These are phyloP conservation scores for Colletotrichum sp. DNA, from an alignment of 2,329 filamentous ascomycete genomes.

Conservation along the genomic window DNA sequence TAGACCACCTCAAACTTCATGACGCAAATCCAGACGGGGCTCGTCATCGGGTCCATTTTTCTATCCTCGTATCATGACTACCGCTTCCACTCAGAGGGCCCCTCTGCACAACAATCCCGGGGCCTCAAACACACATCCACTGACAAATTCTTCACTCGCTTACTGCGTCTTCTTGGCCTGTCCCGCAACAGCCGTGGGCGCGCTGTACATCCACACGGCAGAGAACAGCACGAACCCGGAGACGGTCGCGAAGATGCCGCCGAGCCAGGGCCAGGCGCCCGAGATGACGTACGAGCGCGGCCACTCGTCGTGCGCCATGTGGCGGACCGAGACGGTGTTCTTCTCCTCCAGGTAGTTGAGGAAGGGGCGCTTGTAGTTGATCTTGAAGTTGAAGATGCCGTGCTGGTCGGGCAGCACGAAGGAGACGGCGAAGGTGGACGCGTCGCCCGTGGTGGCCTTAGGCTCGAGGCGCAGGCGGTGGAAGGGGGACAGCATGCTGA, in stretches of 20 bases:
- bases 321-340: constrained; percentile 89
- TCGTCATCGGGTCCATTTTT: not conserved
- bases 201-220: constrained; percentile 82
- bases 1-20: not conserved
- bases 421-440: constrained; percentile 73
- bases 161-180: constrained; percentile 55
- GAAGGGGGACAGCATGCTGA: constrained; percentile 98
- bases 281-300: constrained; percentile 88
- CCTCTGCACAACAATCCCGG: not conserved
- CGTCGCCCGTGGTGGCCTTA: constrained; percentile 63
- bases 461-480: constrained; percentile 79
- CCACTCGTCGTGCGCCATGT: constrained; percentile 98
- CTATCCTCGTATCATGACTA: not conserved
- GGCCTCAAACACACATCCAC: not conserved
- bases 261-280: constrained; percentile 93
- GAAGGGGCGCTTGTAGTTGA: constrained; percentile 97
- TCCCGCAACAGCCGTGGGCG: constrained; percentile 42
- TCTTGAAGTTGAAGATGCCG: constrained; percentile 97
- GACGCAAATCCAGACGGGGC: not conserved
- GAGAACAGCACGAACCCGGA: constrained; percentile 86
- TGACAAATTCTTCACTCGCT: not conserved
- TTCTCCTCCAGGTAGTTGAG: constrained; percentile 91
- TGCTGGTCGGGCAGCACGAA: constrained; percentile 95
- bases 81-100: not conserved
- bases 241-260: constrained; percentile 84